These are phyloP conservation scores for Camellia lanceoleosa DNA, from an alignment of 148 eudicot species.

Conservation along the genomic window DNA sequence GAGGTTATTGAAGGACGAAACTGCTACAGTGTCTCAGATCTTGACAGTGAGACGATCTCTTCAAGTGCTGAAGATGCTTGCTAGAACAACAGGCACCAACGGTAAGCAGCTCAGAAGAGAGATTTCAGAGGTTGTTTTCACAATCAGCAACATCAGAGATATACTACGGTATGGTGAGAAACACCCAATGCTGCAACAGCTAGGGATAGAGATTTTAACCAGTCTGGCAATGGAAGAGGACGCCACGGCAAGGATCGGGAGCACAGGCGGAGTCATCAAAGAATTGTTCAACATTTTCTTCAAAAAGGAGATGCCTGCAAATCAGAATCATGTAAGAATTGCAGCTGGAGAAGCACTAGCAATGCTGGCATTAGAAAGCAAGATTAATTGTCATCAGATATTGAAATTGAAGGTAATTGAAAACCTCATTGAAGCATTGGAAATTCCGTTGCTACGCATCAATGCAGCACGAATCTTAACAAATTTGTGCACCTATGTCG, in stretches of 20 bases:
- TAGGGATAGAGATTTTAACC: conserved; percentile 66
- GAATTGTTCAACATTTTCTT: conserved; percentile 67
- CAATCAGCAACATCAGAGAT: conserved; percentile 69
- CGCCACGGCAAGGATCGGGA: conserved; percentile 72
- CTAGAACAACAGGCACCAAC: conserved; percentile 56
- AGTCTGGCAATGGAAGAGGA: conserved; percentile 74
- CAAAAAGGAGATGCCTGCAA: conserved; percentile 23
- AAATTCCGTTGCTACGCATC: conserved; percentile 38
- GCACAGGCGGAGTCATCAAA: conserved; percentile 72
- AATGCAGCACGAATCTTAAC: conserved; percentile 65
- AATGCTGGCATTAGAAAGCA: conserved; percentile 68
- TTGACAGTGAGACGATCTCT: conserved; percentile 57
- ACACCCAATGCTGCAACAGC: conserved; percentile 45
- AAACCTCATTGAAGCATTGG: conserved; percentile 48
- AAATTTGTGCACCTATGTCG: conserved; percentile 65
- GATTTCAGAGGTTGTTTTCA: conserved; percentile 74
- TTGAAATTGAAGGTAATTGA: conserved; percentile 35
- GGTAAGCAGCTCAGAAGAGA: conserved; percentile 68
- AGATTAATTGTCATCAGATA: conserved; percentile 42
- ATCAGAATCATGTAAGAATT: conserved; percentile 41
- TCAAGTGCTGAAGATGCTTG: conserved; percentile 64
- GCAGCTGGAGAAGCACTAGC: conserved; percentile 77
- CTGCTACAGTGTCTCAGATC: conserved; percentile 42
- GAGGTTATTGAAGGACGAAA: conserved; percentile 39
- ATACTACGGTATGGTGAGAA: conserved; percentile 57